A percentile compares a stretch with the other conserved stretches of the same genome.
Conservation (phyloP, 140 eudicot genomes). For the Erigeron philadelphicus region DNA sequence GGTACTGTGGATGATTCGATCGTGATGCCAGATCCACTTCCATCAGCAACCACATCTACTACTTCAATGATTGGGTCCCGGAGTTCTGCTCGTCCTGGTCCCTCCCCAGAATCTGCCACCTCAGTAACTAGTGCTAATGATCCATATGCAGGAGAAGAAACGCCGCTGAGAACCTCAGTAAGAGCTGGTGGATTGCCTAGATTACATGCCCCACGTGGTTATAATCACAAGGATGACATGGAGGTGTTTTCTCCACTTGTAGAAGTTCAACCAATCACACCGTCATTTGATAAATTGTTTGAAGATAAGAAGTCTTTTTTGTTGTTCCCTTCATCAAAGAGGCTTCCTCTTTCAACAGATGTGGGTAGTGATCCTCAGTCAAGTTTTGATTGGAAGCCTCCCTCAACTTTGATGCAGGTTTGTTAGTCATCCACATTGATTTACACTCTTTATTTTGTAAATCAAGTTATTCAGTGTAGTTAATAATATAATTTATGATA, state of each 20-base stretch:
- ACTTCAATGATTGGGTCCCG: constrained; percentile 47
- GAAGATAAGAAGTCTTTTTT: constrained; percentile 53
- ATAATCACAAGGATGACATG: constrained; percentile 83
- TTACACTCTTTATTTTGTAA: not conserved
- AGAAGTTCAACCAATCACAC: constrained; percentile 88
- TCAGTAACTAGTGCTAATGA: constrained; percentile 37
- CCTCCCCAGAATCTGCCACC: constrained; percentile 43
- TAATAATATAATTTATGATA: not conserved
- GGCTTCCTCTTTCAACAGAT: constrained; percentile 48
- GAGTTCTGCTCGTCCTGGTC: constrained; percentile 46
- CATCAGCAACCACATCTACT: constrained; percentile 64
- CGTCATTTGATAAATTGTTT: constrained; percentile 72
- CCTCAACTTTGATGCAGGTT: constrained; percentile 54
- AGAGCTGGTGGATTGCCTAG: constrained; percentile 64
- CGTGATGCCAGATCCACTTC: constrained; percentile 98
- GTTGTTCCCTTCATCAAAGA: constrained; percentile 58
- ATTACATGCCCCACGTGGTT: constrained; percentile 64
- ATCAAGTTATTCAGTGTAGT: not conserved
- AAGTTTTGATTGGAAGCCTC: constrained; percentile 67
- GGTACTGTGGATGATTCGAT: constrained; percentile 83
- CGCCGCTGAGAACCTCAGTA: constrained; percentile 64
- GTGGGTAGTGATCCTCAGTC: constrained; percentile 49
- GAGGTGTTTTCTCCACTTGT: constrained; percentile 91
- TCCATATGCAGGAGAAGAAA: constrained; percentile 50
- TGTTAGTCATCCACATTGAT: constrained; percentile 17